Base-by-base conservation (phyloP, 2,329 filamentous ascomycete genomes). In the Emericellopsis atlantica region DNA sequence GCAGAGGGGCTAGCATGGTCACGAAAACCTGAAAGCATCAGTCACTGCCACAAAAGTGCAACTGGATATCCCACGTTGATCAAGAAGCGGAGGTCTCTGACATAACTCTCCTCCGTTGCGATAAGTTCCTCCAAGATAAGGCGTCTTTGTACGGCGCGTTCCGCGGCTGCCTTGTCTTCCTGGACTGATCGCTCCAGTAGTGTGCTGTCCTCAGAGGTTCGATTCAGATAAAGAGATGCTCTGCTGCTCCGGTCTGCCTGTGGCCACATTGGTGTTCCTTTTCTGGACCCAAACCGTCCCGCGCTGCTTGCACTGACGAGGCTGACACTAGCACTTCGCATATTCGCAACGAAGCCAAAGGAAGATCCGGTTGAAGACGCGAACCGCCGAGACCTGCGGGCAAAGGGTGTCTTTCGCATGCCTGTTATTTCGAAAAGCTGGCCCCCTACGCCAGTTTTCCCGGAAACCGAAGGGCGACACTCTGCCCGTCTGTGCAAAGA, bases 101-200 rank as follows among this genome's bases (percentile, higher is more conserved):
- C 80, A 56, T 96, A 96, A 52, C 81, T 78, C 55, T 92, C 84
- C 58, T 96, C 92, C 0, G 89, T 94, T 43, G 65, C 74, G 45
- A 95, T 77, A 39, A 96, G 66, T 61, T 96, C 92, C 54, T 92
- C 84, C 31, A 96, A 62, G 32, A 94, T 79, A 46, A 81, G 79
- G 12, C 86, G 77, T 45, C 92, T 76, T 52, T 88, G 83, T 16
- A 84, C 60, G 2, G 86, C 76, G 40, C 89, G 76, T 48, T 79
- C 74, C 34, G 74, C 73, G n/a, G 83, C 79, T 24, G 71, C 78
- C 43, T 81, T 73, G 48, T 95, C 87, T 10, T 79, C 47, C 26
- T 24, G 33, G 9, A 60, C 51, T 5, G 55, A 48, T n/a, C 57
- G 54, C 35, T 85, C 83, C 6, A 72, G 63, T 4, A 76, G 79